Conservation (phyloP, 345 rosid genomes). For the Salix udensis region DNA sequence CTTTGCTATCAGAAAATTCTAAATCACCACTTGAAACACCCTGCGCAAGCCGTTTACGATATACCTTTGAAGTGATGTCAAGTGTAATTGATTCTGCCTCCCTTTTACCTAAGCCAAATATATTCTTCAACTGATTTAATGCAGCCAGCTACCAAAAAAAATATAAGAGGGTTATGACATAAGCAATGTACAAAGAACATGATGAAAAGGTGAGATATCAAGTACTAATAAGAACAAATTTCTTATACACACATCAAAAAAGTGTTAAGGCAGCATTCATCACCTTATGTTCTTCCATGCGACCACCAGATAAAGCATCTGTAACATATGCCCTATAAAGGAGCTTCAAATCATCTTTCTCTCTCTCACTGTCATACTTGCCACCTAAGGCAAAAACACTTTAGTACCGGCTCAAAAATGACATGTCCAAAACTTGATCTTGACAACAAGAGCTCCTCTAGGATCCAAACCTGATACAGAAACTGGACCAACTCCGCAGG, state of each 20-base stretch:
- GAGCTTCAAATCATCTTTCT: slow-evolving; percentile 87
- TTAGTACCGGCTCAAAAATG: slow-evolving; percentile 12
- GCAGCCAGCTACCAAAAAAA: slow-evolving; percentile 51
- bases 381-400: slow-evolving; percentile 59
- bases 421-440: slow-evolving; percentile 1
- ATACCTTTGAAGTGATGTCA: slow-evolving; percentile 83
- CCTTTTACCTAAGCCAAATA: slow-evolving; percentile 86
- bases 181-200: neutral
- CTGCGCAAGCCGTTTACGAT: slow-evolving; percentile 74
- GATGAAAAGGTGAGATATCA: neutral
- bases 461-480: slow-evolving; percentile 62
- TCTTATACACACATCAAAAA: neutral
- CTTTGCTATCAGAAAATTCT: slow-evolving; percentile 88
- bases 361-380: slow-evolving; percentile 72
- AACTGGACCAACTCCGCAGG: slow-evolving; percentile 76
- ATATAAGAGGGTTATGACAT: too few relatives aligned
- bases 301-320: slow-evolving; percentile 78
- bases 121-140: slow-evolving; percentile 69
- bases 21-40: slow-evolving; percentile 74
- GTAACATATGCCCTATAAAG: slow-evolving; percentile 81
- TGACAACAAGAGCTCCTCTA: slow-evolving; percentile 4
- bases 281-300: slow-evolving; percentile 77
- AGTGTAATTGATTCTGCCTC: slow-evolving; percentile 72
- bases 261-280: neutral
- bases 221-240: neutral